Evolutionary conservation across 1,139 yeast species (phyloP).

Genomic region (Sugiyamaella grinbergsii): DNA sequence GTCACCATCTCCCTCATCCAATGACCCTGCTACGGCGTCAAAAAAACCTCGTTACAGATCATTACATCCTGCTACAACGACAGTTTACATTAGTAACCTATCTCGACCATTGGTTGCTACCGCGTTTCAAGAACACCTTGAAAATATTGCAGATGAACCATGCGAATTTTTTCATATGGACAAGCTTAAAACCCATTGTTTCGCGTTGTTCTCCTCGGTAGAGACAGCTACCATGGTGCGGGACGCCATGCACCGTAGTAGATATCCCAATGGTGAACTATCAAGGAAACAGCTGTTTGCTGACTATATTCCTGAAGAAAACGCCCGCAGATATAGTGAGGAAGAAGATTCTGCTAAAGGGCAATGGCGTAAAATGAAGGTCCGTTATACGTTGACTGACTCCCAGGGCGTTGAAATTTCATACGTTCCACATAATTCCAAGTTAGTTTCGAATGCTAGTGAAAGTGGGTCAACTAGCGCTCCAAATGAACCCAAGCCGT

Average conservation of each 20-base stretch:
- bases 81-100: conserved; percentile 12
- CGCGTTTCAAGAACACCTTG: conserved; percentile 10
- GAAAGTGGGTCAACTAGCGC: not conserved
- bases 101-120: conserved; percentile 9
- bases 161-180: conserved; percentile 13
- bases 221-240: conserved; percentile 5
- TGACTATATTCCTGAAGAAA: conserved; percentile 19
- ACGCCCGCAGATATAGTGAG: conserved; percentile 7
- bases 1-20: not conserved
- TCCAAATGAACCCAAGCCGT: not conserved
- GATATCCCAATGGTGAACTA: conserved; percentile 16
- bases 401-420: conserved; percentile 2
- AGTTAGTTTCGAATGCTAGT: not conserved
- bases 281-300: conserved; percentile 17
- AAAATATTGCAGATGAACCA: conserved; percentile 1
- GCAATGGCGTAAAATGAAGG: conserved; percentile 11
- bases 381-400: not conserved
- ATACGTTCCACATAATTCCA: conserved; percentile 1
- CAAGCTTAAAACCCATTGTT: conserved; percentile 16
- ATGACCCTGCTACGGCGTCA: not conserved
- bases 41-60: conserved; percentile 9
- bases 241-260: not conserved
- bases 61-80: conserved; percentile 6
- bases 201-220: conserved; percentile 4
- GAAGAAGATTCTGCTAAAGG: conserved; percentile 8